Evolutionary conservation across 192 early-diverging fungal species (phyloP), one percentile per base, ranked within the genome.

Genomic region (Chytriomyces sp.): DNA sequence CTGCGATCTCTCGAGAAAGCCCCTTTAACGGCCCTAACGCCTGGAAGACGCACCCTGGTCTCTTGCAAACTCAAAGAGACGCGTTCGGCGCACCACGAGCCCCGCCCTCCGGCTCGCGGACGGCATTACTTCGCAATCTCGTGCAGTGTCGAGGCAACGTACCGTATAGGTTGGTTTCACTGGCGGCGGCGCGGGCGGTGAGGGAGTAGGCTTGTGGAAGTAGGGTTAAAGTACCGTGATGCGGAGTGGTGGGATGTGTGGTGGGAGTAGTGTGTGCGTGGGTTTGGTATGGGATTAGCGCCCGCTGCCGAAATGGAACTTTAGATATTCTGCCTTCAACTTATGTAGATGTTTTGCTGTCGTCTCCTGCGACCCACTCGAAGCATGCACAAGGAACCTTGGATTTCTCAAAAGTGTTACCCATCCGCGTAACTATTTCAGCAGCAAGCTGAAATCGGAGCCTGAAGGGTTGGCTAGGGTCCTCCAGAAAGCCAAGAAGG

Each of bases 71-170:
- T 34, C 14, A 28, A 7, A 28, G n/a, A 19, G n/a, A 6, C 54
- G 64, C 52, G 54, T 53, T 25, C 6, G 19, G 14, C 14, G 31
- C 17, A 39, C 64, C 4, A 74, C 77, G 17, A 22, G 28, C 19
- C 77, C 77, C 25, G 65, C 77, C 4, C 33, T 78, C 6, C 64
- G 70, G 38, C 63, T 78, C 37, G 52, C 25, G 4, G 65, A 75
- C 58, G 72, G 73, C 3, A 31, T 52, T 12, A 86, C 5, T 81
- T 79, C 70, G 63, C 76, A 0, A 90, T 90, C 63, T 83, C 86
- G 2, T 65, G 81, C 26, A 88, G 86, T 54, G 73, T 90, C 4
- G 89, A 90, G 12, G 76, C 75, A 37, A 80, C 72, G 12, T 89
- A 83, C 56, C 89, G 87, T 88, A 66, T 76, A 26, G 39, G 30